Base-by-base conservation (phyloP, 73 alveolate species). In the Effrenium voratum region DNA sequence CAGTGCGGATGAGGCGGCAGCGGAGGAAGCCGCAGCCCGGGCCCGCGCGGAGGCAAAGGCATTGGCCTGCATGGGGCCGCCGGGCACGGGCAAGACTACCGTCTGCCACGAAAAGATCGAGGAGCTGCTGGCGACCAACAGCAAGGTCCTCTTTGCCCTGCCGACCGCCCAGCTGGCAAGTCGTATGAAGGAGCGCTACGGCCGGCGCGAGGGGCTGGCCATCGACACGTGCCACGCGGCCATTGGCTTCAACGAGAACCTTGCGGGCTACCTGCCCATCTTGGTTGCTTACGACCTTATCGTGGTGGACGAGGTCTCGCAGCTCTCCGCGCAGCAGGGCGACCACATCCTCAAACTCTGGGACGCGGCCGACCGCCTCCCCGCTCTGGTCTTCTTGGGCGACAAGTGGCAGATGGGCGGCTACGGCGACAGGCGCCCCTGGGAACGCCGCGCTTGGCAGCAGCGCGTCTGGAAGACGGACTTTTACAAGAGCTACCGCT, bases 301-400 rank as follows among this genome's bases (percentile, higher is more conserved):
- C 75, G 75, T 81, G 15, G 75, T 41, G 57, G 91, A 79, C 66
- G 91, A 79, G 47, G n/a, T 79, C 70, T 79, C 91, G 10, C 91
- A 79, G 93, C 24, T 81, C 76, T 44, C 45, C 34, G 50, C n/a
- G 52, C 15, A 6, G 47, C 72, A 81, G 26, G 45, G 45, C 30
- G 93, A 81, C 30, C 72, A 50, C 24, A 52, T 81, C 45, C 6
- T 26, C 75, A 81, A 50, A 32, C 52, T 50, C 43, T 81, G 93
- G 93, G 40, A 0, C 49, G 43, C 10, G 12, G 73, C 73, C 44
- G 93, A 79, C 70, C 44, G 32, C 30, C n/a, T 44, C 34, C 70
- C 66, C n/a, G 91, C 68, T 0, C 0, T 79, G 8, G 57, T 46
- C 45, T 6, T 79, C 43, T 8, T 41, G n/a, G 91, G 91, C 1